These are phyloP conservation scores for Prunus armeniaca DNA, from an alignment of 306 rosid genomes.

Conservation along the genomic window DNA sequence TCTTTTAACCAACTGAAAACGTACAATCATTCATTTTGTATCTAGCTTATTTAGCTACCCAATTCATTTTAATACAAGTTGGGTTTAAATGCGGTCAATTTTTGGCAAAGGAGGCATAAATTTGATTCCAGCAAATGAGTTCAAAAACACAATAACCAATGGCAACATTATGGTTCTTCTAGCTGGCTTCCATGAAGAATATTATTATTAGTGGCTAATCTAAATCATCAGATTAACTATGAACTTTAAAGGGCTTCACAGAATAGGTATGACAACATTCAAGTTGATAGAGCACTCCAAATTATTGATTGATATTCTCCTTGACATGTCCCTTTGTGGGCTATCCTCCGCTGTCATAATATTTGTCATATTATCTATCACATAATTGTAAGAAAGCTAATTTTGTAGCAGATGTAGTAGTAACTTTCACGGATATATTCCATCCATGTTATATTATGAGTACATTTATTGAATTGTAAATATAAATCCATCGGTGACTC, in stretches of 20 bases:
- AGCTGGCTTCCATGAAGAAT: constrained; percentile 18
- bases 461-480: too few relatives aligned
- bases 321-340: neutral
- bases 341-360: too few relatives aligned
- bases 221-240: neutral
- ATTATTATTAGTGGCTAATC: neutral
- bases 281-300: neutral
- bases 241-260: neutral
- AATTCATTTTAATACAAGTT: neutral
- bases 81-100: neutral
- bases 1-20: too few relatives aligned
- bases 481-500: too few relatives aligned
- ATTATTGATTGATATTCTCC: neutral
- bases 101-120: neutral
- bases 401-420: too few relatives aligned
- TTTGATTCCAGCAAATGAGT: constrained; percentile 6
- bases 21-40: neutral
- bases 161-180: neutral
- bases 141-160: neutral
- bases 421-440: too few relatives aligned
- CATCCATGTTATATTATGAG: too few relatives aligned
- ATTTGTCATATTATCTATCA: too few relatives aligned
- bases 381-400: too few relatives aligned
- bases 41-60: neutral
- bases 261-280: neutral